These are phyloP conservation scores for Posidonia australis DNA, from an alignment of 106 monocot species.

Conservation along the genomic window DNA sequence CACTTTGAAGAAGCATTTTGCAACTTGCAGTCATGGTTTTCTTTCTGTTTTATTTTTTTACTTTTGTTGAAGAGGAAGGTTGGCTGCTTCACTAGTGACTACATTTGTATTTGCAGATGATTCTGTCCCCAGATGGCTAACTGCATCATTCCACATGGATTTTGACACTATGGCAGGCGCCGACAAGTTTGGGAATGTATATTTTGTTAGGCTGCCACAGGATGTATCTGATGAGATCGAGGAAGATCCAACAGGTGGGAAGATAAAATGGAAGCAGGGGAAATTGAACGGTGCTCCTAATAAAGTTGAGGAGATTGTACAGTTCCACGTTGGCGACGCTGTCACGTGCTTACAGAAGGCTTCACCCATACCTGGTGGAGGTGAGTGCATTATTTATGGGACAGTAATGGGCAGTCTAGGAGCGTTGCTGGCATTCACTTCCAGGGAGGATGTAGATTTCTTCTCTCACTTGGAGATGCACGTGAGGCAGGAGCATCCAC, in stretches of 20 bases:
- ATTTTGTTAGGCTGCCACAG: conserved; percentile 80
- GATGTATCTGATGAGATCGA: conserved; percentile 96
- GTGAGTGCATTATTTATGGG: conserved; percentile 84
- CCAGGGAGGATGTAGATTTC: conserved; percentile 98
- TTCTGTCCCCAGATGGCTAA: conserved; percentile 85
- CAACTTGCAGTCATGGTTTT: too few species aligned
- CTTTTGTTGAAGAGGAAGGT: too few species aligned
- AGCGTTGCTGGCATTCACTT: conserved; percentile 79
- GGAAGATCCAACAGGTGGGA: conserved; percentile 96
- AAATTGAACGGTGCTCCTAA: conserved; percentile 96
- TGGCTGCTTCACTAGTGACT: too few species aligned
- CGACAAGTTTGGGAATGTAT: conserved; percentile 95
- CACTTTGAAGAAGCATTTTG: too few species aligned
- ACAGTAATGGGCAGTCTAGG: conserved; percentile 99
- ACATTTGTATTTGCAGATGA: conserved; percentile 81
- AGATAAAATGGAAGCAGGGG: conserved; percentile 96
- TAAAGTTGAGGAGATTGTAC: conserved; percentile 95
- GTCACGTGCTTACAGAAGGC: conserved; percentile 88
- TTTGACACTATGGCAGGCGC: conserved; percentile 98
- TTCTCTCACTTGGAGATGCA: conserved; percentile 98
- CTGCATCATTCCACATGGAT: conserved; percentile 82
- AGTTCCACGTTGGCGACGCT: conserved; percentile 95
- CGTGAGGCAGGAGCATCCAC: conserved; percentile 94
- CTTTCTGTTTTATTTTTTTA: too few species aligned
- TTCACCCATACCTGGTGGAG: conserved; percentile 85